phyloP scores from a whole-genome alignment of 345 rosid species.

The Adansonia digitata region DNA sequence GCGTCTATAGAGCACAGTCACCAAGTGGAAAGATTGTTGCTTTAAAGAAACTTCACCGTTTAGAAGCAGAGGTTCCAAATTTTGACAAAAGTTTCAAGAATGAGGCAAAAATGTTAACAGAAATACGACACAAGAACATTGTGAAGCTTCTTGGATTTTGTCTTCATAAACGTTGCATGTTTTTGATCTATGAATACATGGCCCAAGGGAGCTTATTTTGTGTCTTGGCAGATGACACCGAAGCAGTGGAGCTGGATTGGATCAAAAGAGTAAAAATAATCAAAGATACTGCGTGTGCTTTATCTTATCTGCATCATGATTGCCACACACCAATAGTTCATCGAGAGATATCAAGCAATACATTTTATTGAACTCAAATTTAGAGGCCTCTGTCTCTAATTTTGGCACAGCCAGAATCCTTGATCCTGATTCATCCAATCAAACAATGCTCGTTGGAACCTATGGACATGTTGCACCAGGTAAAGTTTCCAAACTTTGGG shows the following conservation, averaged over 20 bases:
- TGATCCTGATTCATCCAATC: not conserved
- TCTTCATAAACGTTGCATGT: too few relatives aligned
- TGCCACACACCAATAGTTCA: not conserved
- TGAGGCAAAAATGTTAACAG: too few relatives aligned
- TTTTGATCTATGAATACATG: too few relatives aligned
- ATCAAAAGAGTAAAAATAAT: not conserved
- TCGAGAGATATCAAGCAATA: not conserved
- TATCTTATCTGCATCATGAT: not conserved
- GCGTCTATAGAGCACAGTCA: not conserved
- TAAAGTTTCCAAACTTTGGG: not conserved
- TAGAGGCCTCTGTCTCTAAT: not conserved
- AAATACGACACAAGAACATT: too few relatives aligned
- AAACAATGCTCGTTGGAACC: not conserved
- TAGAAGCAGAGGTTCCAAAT: not conserved
- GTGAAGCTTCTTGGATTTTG: too few relatives aligned
- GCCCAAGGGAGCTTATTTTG: not conserved
- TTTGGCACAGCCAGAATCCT: not conserved
- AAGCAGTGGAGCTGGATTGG: not conserved
- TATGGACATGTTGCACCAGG: slow-evolving; percentile 12
- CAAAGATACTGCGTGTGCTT: not conserved
- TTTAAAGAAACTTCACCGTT: not conserved
- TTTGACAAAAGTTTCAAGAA: too few relatives aligned
- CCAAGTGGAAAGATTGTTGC: not conserved
- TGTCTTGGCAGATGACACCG: not conserved
- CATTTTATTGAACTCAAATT: not conserved